phyloP scores from a whole-genome alignment of 768 basidiomycete genomes.

The Nevesoporus exiguus region DNA sequence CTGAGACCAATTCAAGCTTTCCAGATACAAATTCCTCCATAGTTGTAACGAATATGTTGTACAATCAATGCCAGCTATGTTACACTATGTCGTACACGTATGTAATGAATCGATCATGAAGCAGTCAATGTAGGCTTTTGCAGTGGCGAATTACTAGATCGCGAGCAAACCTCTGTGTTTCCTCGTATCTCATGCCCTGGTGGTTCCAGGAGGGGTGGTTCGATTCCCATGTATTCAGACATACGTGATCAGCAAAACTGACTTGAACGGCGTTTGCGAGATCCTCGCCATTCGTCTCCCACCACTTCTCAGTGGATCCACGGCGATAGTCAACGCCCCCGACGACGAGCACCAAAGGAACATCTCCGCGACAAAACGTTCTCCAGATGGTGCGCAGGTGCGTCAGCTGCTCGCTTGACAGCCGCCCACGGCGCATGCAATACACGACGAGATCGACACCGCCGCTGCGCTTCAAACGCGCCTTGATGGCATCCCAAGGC shows the following conservation, averaged over 20 bases:
- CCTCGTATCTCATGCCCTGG: slow-evolving; percentile 16
- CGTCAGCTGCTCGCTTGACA: slow-evolving; percentile 27
- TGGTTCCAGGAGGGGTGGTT: slow-evolving; percentile 20
- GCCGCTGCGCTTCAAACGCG: slow-evolving; percentile 11
- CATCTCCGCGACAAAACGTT: slow-evolving; percentile 9
- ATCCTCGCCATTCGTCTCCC: slow-evolving; percentile 15
- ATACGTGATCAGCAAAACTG: slow-evolving; percentile 19
- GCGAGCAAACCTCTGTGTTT: slow-evolving; percentile 12
- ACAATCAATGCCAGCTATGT: neutral
- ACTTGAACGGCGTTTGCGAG: slow-evolving; percentile 1
- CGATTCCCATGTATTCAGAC: slow-evolving; percentile 13
- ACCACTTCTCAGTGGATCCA: slow-evolving; percentile 20
- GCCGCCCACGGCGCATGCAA: slow-evolving; percentile 35
- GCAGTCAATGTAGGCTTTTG: neutral
- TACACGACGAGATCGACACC: slow-evolving; percentile 32
- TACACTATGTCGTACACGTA: slow-evolving; percentile 3
- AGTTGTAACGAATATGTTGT: neutral
- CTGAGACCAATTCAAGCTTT: neutral
- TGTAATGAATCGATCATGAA: slow-evolving; percentile 1
- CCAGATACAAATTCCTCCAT: neutral
- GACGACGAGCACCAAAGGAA: slow-evolving; percentile 20
- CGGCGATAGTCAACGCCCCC: slow-evolving; percentile 13
- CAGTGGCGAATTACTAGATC: slow-evolving; percentile 16
- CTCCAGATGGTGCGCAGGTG: slow-evolving; percentile 33
- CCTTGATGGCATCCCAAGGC: slow-evolving; percentile 13